Evolutionary conservation across 306 rosid genomes (phyloP), one percentile per base, ranked within the genome.

Genomic region (Cercis canadensis): DNA sequence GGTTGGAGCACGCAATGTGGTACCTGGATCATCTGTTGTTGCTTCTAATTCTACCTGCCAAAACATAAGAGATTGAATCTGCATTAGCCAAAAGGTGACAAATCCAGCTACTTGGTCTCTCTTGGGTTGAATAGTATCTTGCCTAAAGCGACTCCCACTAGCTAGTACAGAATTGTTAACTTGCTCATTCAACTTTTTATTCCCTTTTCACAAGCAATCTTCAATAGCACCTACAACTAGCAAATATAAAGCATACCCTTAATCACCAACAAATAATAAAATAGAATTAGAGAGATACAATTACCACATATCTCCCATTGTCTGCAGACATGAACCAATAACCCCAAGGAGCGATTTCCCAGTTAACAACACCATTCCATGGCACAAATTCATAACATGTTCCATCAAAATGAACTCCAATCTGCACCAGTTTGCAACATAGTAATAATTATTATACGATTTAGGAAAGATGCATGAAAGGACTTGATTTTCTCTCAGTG

Each of bases 271-370:
- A 59, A 34, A 37, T 43, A 45, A 78, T 17, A 45, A 24, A 58
- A 45, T 13, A 50, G 50, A 24, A 32, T 44, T 45, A 9, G 60
- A 74, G 40, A 78, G 13, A 57, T 62, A 65, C 13, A 78, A 39
- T 67, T 84, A 93, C 97, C 97, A 80, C 52, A 74, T 90, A 75
- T 0, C 70, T 82, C 66, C 82, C 87, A 51, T 90, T 93, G 83
- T 90, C 97, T 18, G 87, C 98, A 17, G 82, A 60, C 67, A 93
- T 75, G 50, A 54, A 80, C 97, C 98, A 93, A 73, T 75, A 63
- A 64, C 97, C 97, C 98, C 98, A 90, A 61, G 87, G 75, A 82
- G 87, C n/a, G 52, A 93, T 40, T 84, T 93, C 96, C 98, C 97
- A 93, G 67, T 65, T 73, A 34, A 93, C 85, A 77, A 40, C 67